Evolutionary conservation across 1,139 yeast genomes (phyloP), one percentile per base, ranked within the genome.

Genomic region (Hanseniaspora sp.): DNA sequence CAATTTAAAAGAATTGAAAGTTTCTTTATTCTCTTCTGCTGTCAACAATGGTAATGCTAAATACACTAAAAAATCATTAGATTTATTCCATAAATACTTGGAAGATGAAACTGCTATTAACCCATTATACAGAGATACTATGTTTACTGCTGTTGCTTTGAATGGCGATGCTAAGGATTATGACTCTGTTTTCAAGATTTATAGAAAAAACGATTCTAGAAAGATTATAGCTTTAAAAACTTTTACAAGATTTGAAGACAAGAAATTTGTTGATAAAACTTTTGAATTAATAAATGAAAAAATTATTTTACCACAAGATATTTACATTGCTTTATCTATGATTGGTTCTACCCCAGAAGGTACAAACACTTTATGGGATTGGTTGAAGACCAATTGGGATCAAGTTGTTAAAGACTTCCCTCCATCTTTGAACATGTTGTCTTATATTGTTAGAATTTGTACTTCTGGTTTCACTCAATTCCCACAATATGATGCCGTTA

Each of bases 311-410:
- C 82, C 85, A 64, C 97, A 90, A 72, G 97, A 90, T 68, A 78
- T 86, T 56, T 82, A 81, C 67, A 77, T 83, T 58, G 88, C 95
- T 61, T 74, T 90, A 77, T 77, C 73, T 58, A 88, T 94, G 42
- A 71, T 86, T 70, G 74, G 83, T 63, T 64, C 77, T 17, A 81
- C 80, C 63, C 73, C 71, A 56, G 74, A 72, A 46, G 95, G 95
- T 70, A 73, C 65, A 29, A 74, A 75, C 60, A 77, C 79, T 18
- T 69, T 82, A 60, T 90, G 92, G 88, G 59, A 65, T n/a, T 90
- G 96, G 95, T 66, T 83, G 61, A 77, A 77, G 59, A 63, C 59
- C n/a, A 82, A 88, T 67, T 88, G 94, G 90, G 86, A 79, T 56
- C 74, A 70, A 48, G 67, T 90, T 59, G 70, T 71, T 60, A 74